Evolutionary conservation across 2,329 filamentous ascomycete genomes (phyloP).

Genomic region (Stachybotrys chlorohalonatus): DNA sequence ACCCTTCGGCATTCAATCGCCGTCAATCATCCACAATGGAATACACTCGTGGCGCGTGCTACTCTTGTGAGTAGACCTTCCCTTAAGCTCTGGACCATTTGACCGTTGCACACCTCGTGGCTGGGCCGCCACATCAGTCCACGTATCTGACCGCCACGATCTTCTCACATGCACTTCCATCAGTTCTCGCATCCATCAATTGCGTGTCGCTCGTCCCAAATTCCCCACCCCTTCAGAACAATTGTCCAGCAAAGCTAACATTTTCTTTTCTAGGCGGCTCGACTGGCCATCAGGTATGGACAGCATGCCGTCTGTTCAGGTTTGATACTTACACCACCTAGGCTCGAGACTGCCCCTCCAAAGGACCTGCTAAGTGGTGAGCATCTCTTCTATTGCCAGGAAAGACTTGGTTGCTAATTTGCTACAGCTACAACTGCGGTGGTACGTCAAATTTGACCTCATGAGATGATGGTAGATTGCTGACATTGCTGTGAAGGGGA

Average conservation of each 20-base stretch:
- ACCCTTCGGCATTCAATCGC: neutral
- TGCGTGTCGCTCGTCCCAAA: too few species aligned
- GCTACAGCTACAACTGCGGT: constrained; percentile 72
- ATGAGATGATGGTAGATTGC: neutral
- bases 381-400: constrained; percentile 16
- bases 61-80: constrained; percentile 34
- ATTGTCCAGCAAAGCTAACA: neutral
- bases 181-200: too few species aligned
- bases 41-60: constrained; percentile 38
- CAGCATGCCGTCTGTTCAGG: constrained; percentile 5
- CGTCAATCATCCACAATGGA: constrained; percentile 27
- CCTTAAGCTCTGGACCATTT: neutral
- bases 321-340: constrained; percentile 21
- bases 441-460: constrained; percentile 41
- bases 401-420: constrained; percentile 10
- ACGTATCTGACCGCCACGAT: neutral
- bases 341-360: constrained; percentile 81
- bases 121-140: neutral
- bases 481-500: constrained; percentile 26
- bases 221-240: too few species aligned
- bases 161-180: neutral
- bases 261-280: constrained; percentile 49
- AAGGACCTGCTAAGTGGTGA: constrained; percentile 74
- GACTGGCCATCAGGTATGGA: constrained; percentile 63
- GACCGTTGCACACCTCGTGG: neutral